Evolutionary conservation across 2,329 filamentous ascomycete species (phyloP), one percentile per base, ranked within the genome.

Genomic region (Fusarium luffae): DNA sequence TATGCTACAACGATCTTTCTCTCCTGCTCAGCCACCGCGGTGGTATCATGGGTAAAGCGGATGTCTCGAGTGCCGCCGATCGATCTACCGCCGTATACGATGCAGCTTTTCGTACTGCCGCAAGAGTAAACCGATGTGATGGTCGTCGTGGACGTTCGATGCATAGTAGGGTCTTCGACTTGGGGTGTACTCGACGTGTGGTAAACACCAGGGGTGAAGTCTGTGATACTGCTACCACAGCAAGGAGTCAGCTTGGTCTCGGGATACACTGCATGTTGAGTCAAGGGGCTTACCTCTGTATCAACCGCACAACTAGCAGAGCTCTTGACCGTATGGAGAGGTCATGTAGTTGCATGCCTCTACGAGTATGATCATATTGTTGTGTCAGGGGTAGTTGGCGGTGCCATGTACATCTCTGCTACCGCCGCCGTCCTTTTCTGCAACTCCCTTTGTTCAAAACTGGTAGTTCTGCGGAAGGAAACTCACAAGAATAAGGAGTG

Each of bases 241-340:
- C 9, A 13, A n/a, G 40, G 14, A 21, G 25, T 54, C 4, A 63
- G 46, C 13, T 18, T 4, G 11, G 27, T 11, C 2, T 28, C 13
- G n/a, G 40, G 23, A 40, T 30, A 13, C 3, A 2, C 11, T 8
- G 3, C 19, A 5, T 2, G 6, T 10, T 27, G 0, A 8, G 27
- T 5, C 18, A 52, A 16, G 18, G 3, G 18, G 18, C 9, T 0
- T 49, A 76, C 37, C 80, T 82, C 84, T 84, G 86, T 4, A 0
- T 5, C 21, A n/a, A 8, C 83, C 83, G 44, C 85, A 87, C 0
- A 74, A n/a, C 40, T 86, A 86, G 69, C 85, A 87, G 69, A 87
- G 88, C n/a, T 86, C 34, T 0, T 77, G 73, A 0, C 78, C 71
- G 52, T 85, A 88, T 2, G 52, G 74, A 51, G 85, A 88, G 28